Evolutionary conservation across 2,329 filamentous ascomycete species (phyloP), one percentile per base, ranked within the genome.

Genomic region (Epichloe festucae): DNA sequence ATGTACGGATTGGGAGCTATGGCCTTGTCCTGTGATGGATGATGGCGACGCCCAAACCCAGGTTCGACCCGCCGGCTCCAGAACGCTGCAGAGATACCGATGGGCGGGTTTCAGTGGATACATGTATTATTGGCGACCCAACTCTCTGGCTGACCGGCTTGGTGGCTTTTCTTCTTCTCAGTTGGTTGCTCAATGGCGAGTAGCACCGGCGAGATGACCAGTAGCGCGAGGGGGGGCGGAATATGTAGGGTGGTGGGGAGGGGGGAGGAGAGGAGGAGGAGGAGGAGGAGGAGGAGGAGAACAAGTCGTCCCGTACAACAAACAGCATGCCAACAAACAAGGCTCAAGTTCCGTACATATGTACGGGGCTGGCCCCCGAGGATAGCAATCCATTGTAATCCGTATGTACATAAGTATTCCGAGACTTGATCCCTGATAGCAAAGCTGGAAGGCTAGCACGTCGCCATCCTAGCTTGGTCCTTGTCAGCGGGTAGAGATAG

Each of bases 81-180:
- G 43, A 47, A 19, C 23, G 34, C 19, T 43, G 46, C 45, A 46
- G 40, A 47, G 47, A 46, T 44, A 41, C 35, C 51, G 40, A 49
- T n/a, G 35, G 42, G 46, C 46, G 47, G 51, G 51, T 40, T 52
- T 34, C 21, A 31, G 46, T 52, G 51, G 46, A 34, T 49, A 27
- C 23, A 27, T 27, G 23, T 27, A 27, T 27, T 8, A n/a, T 27
- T 39, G 34, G 51, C 31, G 48, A 47, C 43, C 51, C 44, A 50
- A 31, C 36, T 17, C 15, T 43, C 47, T 47, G 47, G 51, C 46
- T 49, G 46, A 52, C 40, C 34, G 40, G 51, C 42, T 39, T 43
- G 21, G 45, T 39, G 46, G 50, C 46, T 48, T 52, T 42, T 43
- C 17, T 49, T 46, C 46, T 45, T 41, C 35, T 17, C 14, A 23